A percentile compares a stretch with the other conserved stretches of the same genome.
Evolutionary conservation across 1,139 yeast species (phyloP).

Genomic region (Candida dubliniensis): DNA sequence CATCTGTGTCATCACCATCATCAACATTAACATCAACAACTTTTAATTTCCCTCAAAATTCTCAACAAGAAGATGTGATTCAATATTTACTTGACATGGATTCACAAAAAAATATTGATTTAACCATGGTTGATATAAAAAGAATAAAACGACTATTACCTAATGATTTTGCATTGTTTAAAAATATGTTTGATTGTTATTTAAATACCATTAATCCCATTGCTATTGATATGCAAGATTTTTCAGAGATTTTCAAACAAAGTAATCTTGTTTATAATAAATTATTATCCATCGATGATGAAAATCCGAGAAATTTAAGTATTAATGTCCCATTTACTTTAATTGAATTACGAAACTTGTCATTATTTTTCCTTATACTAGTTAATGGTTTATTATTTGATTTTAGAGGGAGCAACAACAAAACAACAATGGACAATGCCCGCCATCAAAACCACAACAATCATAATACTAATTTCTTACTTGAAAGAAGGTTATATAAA

Average conservation of each 20-base stretch:
- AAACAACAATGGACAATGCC: not conserved
- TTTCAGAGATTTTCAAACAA: conserved; percentile 13
- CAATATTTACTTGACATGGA: conserved; percentile 14
- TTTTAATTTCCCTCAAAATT: not conserved
- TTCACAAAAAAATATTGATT: conserved; percentile 7
- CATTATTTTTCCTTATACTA: conserved; percentile 21
- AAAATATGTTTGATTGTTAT: conserved; percentile 16
- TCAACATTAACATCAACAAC: not conserved
- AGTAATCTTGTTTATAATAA: conserved; percentile 12
- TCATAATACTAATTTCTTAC: conserved; percentile 7
- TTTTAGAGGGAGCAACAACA: conserved; percentile 6
- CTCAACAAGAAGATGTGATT: conserved; percentile 9
- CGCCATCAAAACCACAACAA: not conserved
- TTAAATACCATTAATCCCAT: conserved; percentile 18
- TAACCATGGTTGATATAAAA: conserved; percentile 20
- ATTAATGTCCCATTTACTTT: conserved; percentile 11
- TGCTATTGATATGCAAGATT: conserved; percentile 19
- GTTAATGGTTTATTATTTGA: conserved; percentile 26
- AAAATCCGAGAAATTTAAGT: conserved; percentile 12
- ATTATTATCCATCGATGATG: conserved; percentile 14
- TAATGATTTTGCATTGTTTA: conserved; percentile 11
- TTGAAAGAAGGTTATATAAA: conserved; percentile 14
- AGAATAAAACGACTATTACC: conserved; percentile 20
- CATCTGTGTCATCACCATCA: not conserved
- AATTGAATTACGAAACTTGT: conserved; percentile 17